Conservation (phyloP, 1,284 basidiomycete species). For the Vanrija sp. region DNA sequence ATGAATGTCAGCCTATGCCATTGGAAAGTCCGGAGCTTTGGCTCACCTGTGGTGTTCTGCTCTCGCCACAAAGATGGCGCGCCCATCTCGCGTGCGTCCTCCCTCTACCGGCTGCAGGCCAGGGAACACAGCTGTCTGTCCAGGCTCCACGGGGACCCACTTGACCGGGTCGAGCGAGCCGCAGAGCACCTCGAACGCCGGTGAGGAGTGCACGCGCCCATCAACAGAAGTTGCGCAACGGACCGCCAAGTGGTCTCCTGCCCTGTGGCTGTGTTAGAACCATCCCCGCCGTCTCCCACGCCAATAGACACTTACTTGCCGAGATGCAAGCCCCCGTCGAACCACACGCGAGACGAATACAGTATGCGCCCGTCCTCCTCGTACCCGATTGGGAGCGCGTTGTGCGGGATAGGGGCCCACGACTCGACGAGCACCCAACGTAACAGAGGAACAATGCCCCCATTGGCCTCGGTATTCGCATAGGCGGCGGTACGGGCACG, state of each 20-base stretch:
- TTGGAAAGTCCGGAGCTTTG: too few species aligned
- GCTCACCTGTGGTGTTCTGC: constrained; percentile 25
- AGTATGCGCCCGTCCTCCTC: constrained; percentile 37
- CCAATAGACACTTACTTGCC: constrained; percentile 36
- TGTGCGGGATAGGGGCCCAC: constrained; percentile 31
- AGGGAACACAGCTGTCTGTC: constrained; percentile 27
- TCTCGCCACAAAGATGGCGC: constrained; percentile 37
- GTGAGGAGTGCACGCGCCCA: constrained; percentile 20
- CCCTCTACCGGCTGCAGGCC: constrained; percentile 45
- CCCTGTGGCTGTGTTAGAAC: constrained; percentile 13
- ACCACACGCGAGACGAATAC: constrained; percentile 42
- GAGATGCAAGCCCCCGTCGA: constrained; percentile 42
- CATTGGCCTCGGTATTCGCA: not conserved
- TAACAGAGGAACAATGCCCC: constrained; percentile 31
- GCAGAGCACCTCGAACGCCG: constrained; percentile 44
- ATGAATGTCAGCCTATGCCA: too few species aligned
- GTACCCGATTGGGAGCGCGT: constrained; percentile 43
- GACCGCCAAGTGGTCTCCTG: constrained; percentile 33
- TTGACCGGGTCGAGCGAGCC: constrained; percentile 35
- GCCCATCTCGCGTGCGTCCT: constrained; percentile 38
- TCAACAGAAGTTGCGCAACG: constrained; percentile 42
- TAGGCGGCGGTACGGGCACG: constrained; percentile 57
- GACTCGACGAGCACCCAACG: constrained; percentile 43
- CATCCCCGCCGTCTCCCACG: not conserved
- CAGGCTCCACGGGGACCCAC: constrained; percentile 42